Base-by-base conservation (phyloP, 768 basidiomycete genomes). In the Suillus tomentosus region DNA sequence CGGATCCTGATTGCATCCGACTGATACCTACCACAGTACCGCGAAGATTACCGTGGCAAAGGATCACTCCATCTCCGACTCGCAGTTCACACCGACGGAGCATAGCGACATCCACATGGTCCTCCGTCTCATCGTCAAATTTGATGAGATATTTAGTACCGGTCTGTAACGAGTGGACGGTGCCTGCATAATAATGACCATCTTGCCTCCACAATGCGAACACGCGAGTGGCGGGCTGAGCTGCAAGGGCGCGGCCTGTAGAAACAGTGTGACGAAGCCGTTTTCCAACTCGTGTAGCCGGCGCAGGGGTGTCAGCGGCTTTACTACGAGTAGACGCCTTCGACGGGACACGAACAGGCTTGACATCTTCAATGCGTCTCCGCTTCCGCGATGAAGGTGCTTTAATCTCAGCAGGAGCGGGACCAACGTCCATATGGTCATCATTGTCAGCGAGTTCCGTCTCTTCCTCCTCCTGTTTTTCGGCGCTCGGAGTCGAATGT, bases 121-220 rank as follows among this genome's bases (percentile, higher is more conserved):
- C 82, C 22, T 81, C 73, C 2, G 81, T 82, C 3, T 70, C 76
- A 70, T 94, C 92, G 69, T 93, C 91, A 70, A 92, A 94, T n/a
- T 77, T 76, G 68, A 94, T 73, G 34, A 69, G 59, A 72, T 85
- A 89, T 47, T 66, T 72, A 3, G 69, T 71, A 39, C 69, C 31
- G 54, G 69, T 62, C 59, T 72, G 66, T 57, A 65, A 64, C 19
- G 79, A 77, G 61, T 85, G 70, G 34, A 90, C 80, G 42, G 74
- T 79, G 17, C 90, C 92, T 19, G 85, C 74, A 71, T 87, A 90
- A 75, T 81, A 94, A 67, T 81, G 80, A 4, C 81, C 82, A 57
- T 86, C 85, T 53, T 77, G 74, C 65, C 79, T 84, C 90, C 89
- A 91, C 13, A 88, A 70, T 10, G 88, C 90, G 68, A 90, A 87